A percentile compares a stretch with the other conserved stretches of the same genome.
These are phyloP conservation scores for Rhodotorula sp. DNA, from an alignment of 1,284 basidiomycete species.

Conservation along the genomic window DNA sequence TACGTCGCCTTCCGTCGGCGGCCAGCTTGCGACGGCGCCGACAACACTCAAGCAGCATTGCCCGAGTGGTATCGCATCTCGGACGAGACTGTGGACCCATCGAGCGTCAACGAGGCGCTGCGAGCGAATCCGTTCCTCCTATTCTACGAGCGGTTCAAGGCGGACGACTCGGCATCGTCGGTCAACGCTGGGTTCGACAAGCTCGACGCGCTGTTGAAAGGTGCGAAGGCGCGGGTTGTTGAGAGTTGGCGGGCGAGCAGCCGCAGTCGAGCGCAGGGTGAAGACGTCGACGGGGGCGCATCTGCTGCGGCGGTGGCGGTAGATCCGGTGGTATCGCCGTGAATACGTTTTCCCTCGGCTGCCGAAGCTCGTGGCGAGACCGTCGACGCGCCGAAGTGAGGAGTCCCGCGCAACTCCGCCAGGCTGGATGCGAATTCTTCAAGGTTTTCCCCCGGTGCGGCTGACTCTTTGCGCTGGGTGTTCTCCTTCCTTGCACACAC, in stretches of 20 bases:
- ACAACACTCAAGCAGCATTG: background rate
- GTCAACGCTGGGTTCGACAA: background rate
- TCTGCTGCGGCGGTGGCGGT: background rate
- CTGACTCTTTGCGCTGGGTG: too few species aligned
- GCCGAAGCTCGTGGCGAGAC: background rate
- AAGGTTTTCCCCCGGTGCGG: too few species aligned
- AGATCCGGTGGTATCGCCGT: background rate
- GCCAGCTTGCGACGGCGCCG: background rate
- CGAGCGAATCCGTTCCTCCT: constrained; percentile 78
- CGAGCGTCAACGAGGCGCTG: constrained; percentile 70
- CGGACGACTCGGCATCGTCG: background rate
- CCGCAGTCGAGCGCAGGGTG: background rate
- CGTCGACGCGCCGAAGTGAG: too few species aligned
- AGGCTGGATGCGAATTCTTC: too few species aligned
- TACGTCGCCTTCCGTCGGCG: constrained; percentile 82
- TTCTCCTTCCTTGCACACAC: too few species aligned
- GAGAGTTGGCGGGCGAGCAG: constrained; percentile 20
- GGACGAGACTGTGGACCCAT: constrained; percentile 76
- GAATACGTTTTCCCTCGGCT: background rate
- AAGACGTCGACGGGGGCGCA: background rate
- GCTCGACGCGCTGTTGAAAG: background rate
- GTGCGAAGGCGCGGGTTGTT: constrained; percentile 15
- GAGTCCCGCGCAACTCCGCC: too few species aligned
- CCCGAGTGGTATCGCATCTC: constrained; percentile 75
- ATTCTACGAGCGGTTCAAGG: constrained; percentile 71